Evolutionary conservation across 192 early-diverging fungal genomes (phyloP), one percentile per base, ranked within the genome.

Genomic region (Phycomyces nitens): DNA sequence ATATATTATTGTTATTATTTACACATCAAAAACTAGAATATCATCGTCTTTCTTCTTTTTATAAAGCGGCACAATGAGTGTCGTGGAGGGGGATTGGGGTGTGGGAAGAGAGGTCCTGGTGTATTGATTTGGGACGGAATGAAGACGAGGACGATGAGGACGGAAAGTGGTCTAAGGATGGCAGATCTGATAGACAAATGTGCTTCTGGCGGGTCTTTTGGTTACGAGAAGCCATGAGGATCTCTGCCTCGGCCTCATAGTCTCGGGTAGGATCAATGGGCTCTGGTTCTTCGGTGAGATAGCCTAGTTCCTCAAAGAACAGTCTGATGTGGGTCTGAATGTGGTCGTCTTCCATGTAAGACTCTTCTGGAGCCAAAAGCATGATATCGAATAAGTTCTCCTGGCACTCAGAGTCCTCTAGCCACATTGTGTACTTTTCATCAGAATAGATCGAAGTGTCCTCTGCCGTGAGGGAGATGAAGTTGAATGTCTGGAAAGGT

Each of bases 291-390:
- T 73, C 71, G 0, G 60, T 53, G 1, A 73, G 34, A 15, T 64
- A 62, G 10, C 71, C 71, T 2, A 73, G 41, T 24, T 73, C 71
- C 58, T 73, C 65, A 64, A 67, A 73, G 23, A 73, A 67, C n/a
- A 68, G 16, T 11, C 57, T 26, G 51, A 40, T 44, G 0, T 47
- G 40, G 1, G 60, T 52, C 5, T 64, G 29, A 16, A 73, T 63
- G 11, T 68, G 65, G 64, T 73, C 68, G 38, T 64, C 62, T 42
- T 67, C 51, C 16, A 40, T 47, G 21, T 16, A 58, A 8, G 71
- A 53, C 22, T 68, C 66, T 44, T 73, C 71, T 18, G 71, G 71
- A 20, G 57, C 49, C 11, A 73, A 43, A 12, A 65, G 50, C 1
- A 67, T 15, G 5, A 73, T 58, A 47, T 73, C 44, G 22, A 68